Base-by-base conservation (phyloP, 495 filamentous ascomycete species). In the Lasiosphaeriaceae sp. region DNA sequence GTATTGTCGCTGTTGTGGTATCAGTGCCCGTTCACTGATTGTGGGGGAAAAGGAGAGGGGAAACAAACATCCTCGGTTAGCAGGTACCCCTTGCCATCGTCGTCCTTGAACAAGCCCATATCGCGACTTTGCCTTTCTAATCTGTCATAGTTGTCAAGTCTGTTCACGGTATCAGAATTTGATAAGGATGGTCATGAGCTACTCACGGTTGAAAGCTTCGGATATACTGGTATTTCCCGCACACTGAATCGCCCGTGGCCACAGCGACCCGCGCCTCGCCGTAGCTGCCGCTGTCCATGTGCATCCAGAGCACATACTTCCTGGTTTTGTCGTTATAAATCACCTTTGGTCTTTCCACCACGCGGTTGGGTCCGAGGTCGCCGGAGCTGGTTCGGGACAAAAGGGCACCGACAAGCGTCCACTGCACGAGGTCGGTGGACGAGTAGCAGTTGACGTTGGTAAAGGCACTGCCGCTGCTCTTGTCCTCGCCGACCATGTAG, bases 401-500 rank as follows among this genome's bases (percentile, higher is more conserved):
- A 2, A 87, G 67, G 2, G 79, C 77, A 34, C 77, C 78, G 8
- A 74, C 85, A 56, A 78, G 81, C 1, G 64, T 80, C 86, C 86
- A 88, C 56, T 85, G 72, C 0, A 88, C 77, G 0, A 88, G 75
- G 66, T 88, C 78, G 19, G 61, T 64, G 4, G 79, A 81, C 4
- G 76, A 74, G 63, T 82, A 81, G 62, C 74, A 76, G 65, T 86
- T 86, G 47, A 89, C 72, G 58, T 78, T 81, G 56, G 82, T 75
- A 65, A 88, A 88, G 7, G 73, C 65, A 31, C 68, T 73, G 26
- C 85, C 86, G 45, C 75, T 61, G 3, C 77, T 72, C 66, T 89
- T 87, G 71, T 89, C 84, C 69, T 89, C 86, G 45, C 86, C 86
- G 44, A 87, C 73, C 53, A 81, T 70, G 71, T 87, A 86, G 73